A percentile compares a stretch with the other conserved stretches of the same genome.
Conservation (phyloP, 805 yeast species). For the Saccharomycopsis sp. region DNA sequence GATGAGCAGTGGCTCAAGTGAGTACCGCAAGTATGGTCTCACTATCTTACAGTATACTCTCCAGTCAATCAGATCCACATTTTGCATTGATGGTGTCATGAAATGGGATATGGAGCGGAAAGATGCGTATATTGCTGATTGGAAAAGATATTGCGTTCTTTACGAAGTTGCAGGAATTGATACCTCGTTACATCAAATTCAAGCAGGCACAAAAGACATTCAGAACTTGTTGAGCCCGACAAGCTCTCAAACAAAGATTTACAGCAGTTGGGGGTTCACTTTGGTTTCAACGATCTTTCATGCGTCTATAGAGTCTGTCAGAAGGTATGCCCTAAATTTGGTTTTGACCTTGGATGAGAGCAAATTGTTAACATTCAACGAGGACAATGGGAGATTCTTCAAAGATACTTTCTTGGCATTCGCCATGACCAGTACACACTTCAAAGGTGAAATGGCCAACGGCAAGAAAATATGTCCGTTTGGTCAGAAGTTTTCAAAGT, state of each 20-base stretch:
- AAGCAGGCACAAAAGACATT: conserved; percentile 64
- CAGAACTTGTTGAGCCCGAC: conserved; percentile 11
- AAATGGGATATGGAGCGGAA: conserved; percentile 33
- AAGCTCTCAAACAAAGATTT: conserved; percentile 37
- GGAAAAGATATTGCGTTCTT: conserved; percentile 68
- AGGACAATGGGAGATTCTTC: conserved; percentile 29
- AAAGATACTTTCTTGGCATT: conserved; percentile 44
- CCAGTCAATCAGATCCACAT: conserved; percentile 31
- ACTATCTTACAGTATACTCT: conserved; percentile 58
- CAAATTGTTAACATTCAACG: conserved; percentile 39
- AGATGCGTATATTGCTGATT: conserved; percentile 36
- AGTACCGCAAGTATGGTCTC: conserved; percentile 57
- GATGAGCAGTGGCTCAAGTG: conserved; percentile 48
- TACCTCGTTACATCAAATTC: conserved; percentile 77
- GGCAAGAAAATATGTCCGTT: conserved; percentile 53
- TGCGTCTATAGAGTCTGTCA: conserved; percentile 70
- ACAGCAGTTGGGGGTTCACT: conserved; percentile 63
- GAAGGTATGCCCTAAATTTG: conserved; percentile 50
- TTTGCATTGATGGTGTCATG: conserved; percentile 30
- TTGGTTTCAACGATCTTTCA: conserved; percentile 68
- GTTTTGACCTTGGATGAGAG: conserved; percentile 42
- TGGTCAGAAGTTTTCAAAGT: conserved; percentile 42
- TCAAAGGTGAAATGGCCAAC: too few relatives aligned
- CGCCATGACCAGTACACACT: conserved; percentile 56
- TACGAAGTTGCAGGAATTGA: conserved; percentile 78